A percentile compares a stretch with the other conserved stretches of the same genome.
Evolutionary conservation across 164 flowering plant species (phyloP).

Genomic region (Berberis thunbergii): DNA sequence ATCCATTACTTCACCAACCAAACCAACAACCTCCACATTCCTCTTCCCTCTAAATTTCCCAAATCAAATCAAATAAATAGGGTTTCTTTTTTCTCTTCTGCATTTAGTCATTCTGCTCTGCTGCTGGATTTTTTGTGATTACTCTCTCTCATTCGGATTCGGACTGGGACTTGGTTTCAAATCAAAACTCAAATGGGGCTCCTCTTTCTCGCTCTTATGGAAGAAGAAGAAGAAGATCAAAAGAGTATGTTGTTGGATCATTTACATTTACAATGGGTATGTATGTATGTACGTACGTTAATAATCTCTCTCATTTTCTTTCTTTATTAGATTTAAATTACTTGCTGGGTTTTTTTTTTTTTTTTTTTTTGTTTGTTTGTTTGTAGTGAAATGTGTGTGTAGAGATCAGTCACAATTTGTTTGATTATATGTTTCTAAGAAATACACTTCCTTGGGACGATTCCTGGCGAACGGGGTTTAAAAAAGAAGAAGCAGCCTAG

Average conservation of each 20-base stretch:
- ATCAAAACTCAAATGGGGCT: too few species aligned
- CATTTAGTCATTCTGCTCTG: neutral
- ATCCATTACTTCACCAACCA: conserved; percentile 13
- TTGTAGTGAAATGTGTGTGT: neutral
- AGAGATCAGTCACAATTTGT: neutral
- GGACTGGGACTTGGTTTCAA: too few species aligned
- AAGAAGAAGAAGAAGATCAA: too few species aligned
- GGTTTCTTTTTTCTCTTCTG: neutral
- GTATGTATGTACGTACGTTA: too few species aligned
- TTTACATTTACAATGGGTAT: too few species aligned
- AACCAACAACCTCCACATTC: conserved; percentile 30
- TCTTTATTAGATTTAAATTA: neutral
- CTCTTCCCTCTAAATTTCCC: conserved; percentile 5
- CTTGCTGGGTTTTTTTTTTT: neutral
- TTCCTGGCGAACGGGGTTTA: conserved; percentile 6
- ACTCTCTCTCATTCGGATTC: too few species aligned
- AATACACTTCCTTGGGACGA: neutral
- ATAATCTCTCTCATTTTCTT: neutral
- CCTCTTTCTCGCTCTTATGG: too few species aligned
- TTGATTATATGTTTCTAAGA: neutral
- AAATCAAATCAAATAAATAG: neutral
- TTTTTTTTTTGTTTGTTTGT: neutral
- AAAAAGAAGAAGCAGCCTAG: neutral
- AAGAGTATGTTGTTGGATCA: too few species aligned
- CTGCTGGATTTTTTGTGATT: too few species aligned